Percentiles rank a stretch among this genome's conserved stretches.
Conservation (phyloP, 192 early-diverging fungal genomes). For the Podila epigama region DNA sequence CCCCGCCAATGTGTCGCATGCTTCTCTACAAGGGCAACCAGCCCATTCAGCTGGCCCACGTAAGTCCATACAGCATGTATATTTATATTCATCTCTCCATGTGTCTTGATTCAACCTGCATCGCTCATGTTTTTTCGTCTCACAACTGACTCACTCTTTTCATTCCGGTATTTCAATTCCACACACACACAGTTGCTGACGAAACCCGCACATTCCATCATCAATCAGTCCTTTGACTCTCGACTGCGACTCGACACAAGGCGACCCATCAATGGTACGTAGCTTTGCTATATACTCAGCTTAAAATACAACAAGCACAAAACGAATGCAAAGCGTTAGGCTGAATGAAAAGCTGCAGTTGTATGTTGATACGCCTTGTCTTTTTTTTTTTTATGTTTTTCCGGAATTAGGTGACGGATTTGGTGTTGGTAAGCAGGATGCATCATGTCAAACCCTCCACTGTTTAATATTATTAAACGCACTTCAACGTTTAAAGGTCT, state of each 20-base stretch:
- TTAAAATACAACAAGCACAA: neutral
- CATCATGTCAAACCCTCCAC: too few relatives aligned
- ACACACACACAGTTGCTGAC: constrained; percentile 59
- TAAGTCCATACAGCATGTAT: constrained; percentile 19
- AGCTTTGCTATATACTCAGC: neutral
- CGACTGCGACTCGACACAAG: constrained; percentile 69
- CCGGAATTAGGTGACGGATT: constrained; percentile 78
- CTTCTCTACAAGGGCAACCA: constrained; percentile 81
- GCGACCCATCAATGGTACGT: constrained; percentile 71
- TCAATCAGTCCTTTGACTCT: constrained; percentile 82
- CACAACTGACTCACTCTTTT: neutral
- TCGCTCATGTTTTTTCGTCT: too few relatives aligned
- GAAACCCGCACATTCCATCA: constrained; percentile 79
- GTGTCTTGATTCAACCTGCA: too few relatives aligned
- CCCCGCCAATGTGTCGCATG: constrained; percentile 71
- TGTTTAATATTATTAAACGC: too few relatives aligned
- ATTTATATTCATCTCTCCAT: too few relatives aligned
- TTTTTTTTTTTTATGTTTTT: too few relatives aligned
- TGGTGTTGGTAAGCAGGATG: constrained; percentile 67
- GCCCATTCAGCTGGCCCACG: constrained; percentile 75
- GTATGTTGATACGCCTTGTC: too few relatives aligned
- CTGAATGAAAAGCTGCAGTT: too few relatives aligned
- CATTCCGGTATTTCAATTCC: neutral
- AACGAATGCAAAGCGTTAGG: neutral
- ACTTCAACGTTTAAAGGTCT: too few relatives aligned